Conservation (phyloP, 2,329 filamentous ascomycete genomes). For the Xylaria sp. region DNA sequence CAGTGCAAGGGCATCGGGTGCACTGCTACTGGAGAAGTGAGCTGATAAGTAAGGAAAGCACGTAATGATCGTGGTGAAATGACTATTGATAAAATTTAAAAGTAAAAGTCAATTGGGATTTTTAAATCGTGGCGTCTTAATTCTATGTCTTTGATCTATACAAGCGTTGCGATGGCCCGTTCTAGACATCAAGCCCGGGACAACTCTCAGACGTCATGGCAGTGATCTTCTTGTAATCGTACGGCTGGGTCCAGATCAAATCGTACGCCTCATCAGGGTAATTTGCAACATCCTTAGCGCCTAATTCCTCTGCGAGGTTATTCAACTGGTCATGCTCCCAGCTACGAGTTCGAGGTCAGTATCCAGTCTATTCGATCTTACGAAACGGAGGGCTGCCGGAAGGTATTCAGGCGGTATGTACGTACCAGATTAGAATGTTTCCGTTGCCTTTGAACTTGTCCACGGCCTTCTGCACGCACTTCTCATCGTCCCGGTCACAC, state of each 20-base stretch:
- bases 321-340: slow-evolving; percentile 63
- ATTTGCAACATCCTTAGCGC: slow-evolving; percentile 52
- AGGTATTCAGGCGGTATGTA: background rate
- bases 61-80: no score
- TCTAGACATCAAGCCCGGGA: slow-evolving; percentile 53
- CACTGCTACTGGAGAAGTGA: no score
- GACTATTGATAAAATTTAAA: background rate
- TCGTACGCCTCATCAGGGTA: slow-evolving; percentile 59
- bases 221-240: slow-evolving; percentile 54
- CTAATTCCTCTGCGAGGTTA: slow-evolving; percentile 56
- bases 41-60: no score
- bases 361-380: background rate
- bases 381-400: background rate
- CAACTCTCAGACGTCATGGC: slow-evolving; percentile 56
- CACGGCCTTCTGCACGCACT: slow-evolving; percentile 59
- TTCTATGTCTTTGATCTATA: background rate
- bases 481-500: slow-evolving; percentile 60
- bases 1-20: no score
- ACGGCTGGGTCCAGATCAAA: slow-evolving; percentile 63
- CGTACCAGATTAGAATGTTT: slow-evolving; percentile 63
- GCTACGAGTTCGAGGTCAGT: slow-evolving; percentile 39
- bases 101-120: background rate
- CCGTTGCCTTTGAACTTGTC: slow-evolving; percentile 53
- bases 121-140: background rate
- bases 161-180: background rate